Conservation (phyloP, 305 asterid genomes). For the Fraxinus velutina region DNA sequence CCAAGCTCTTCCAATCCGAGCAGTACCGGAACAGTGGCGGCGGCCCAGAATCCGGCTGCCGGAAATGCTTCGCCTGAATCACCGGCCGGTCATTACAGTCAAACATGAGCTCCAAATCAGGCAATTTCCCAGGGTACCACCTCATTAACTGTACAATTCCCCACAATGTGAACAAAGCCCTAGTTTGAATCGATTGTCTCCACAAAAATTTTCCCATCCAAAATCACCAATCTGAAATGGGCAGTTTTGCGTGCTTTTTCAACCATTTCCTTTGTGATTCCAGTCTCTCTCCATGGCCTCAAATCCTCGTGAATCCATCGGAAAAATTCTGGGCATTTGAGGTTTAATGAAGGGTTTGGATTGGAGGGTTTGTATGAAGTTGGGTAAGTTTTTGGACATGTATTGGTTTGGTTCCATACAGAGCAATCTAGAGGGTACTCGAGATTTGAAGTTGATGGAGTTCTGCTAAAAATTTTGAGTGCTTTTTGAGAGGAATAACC, state of each 20-base stretch:
- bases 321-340: slow-evolving; percentile 65
- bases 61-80: slow-evolving; percentile 32
- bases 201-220: slow-evolving; percentile 59
- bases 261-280: slow-evolving; percentile 54
- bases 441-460: slow-evolving; percentile 5
- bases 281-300: slow-evolving; percentile 60
- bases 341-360: slow-evolving; percentile 26
- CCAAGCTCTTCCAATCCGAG: slow-evolving; percentile 67
- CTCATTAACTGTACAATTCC: slow-evolving; percentile 70
- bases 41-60: slow-evolving; percentile 32
- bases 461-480: neutral
- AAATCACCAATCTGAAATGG: slow-evolving; percentile 56
- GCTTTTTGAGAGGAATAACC: slow-evolving; percentile 24
- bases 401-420: slow-evolving; percentile 48
- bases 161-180: slow-evolving; percentile 72
- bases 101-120: slow-evolving; percentile 85
- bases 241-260: slow-evolving; percentile 52
- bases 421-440: slow-evolving; percentile 53
- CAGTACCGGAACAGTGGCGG: slow-evolving; percentile 84
- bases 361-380: neutral
- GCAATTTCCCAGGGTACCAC: slow-evolving; percentile 68
- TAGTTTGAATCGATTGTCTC: slow-evolving; percentile 52
- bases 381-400: slow-evolving; percentile 58
- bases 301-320: slow-evolving; percentile 89
- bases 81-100: slow-evolving; percentile 73